Evolutionary conservation across 2,329 filamentous ascomycete species (phyloP).

Genomic region (Cordyceps cateniannulata): DNA sequence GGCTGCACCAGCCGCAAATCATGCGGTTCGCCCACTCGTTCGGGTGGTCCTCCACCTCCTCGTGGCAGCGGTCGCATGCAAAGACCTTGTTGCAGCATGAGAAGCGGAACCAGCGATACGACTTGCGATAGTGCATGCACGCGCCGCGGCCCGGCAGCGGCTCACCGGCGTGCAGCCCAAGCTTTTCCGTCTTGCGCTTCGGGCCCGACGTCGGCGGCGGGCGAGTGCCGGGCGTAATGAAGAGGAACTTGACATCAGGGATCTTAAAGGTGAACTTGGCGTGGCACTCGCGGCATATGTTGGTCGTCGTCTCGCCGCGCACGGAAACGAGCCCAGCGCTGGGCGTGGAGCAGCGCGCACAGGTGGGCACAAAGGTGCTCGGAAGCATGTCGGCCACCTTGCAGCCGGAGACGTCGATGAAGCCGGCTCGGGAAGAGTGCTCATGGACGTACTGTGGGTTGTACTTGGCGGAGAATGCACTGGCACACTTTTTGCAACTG

Average conservation of each 20-base stretch:
- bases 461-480: slow-evolving; percentile 46
- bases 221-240: slow-evolving; percentile 53
- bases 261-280: slow-evolving; percentile 73
- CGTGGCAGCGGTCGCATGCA: slow-evolving; percentile 69
- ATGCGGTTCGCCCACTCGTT: slow-evolving; percentile 80
- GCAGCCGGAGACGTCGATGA: slow-evolving; percentile 70
- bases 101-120: slow-evolving; percentile 60
- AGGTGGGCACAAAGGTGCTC: slow-evolving; percentile 74
- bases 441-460: slow-evolving; percentile 66
- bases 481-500: slow-evolving; percentile 55
- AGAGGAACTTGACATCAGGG: slow-evolving; percentile 70
- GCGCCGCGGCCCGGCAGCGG: slow-evolving; percentile 46
- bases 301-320: slow-evolving; percentile 64
- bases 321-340: slow-evolving; percentile 66
- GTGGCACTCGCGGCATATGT: slow-evolving; percentile 75
- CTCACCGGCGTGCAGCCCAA: slow-evolving; percentile 52
- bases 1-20: slow-evolving; percentile 73
- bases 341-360: slow-evolving; percentile 65
- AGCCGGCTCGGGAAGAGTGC: slow-evolving; percentile 68
- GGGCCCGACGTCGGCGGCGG: slow-evolving; percentile 34
- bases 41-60: slow-evolving; percentile 61
- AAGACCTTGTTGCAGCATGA: slow-evolving; percentile 54
- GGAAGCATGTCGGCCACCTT: slow-evolving; percentile 70
- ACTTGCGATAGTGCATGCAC: slow-evolving; percentile 52
- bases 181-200: slow-evolving; percentile 43